phyloP scores from a whole-genome alignment of 176 grass and related monocot genomes.

The Rhynchospora tenuis region DNA sequence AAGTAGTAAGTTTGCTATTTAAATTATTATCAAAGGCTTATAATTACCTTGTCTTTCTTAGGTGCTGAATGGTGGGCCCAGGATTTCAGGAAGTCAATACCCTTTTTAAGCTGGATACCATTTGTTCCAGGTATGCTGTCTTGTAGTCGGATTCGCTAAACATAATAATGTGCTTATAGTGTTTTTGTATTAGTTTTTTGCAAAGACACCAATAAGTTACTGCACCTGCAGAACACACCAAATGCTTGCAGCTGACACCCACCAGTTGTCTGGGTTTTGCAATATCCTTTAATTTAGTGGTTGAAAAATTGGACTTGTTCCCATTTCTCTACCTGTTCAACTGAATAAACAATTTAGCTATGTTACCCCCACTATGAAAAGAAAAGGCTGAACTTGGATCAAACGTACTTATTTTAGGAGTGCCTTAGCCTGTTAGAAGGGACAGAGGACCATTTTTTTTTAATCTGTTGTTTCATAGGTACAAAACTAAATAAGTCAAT shows the following conservation, averaged over 20 bases:
- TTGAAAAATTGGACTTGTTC: not conserved
- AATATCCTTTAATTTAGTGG: not conserved
- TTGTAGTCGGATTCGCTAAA: not conserved
- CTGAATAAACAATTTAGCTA: not conserved
- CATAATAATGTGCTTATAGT: not conserved
- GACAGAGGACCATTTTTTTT: not conserved
- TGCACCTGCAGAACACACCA: not conserved
- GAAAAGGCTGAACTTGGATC: not conserved
- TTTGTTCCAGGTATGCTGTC: constrained; percentile 64
- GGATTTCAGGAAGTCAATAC: constrained; percentile 87
- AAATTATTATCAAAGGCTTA: not conserved
- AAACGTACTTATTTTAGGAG: not conserved
- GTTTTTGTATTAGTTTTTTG: not conserved
- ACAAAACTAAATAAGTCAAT: not conserved
- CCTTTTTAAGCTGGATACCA: constrained; percentile 74
- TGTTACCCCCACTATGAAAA: not conserved
- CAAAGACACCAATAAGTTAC: not conserved
- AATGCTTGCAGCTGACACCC: not conserved
- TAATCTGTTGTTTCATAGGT: not conserved
- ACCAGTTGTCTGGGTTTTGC: not conserved
- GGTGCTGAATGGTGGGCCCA: constrained; percentile 99
- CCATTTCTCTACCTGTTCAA: not conserved
- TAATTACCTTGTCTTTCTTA: constrained; percentile 31
- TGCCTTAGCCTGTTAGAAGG: not conserved
- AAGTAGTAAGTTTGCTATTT: constrained; percentile 6